Percentiles rank a stretch among this genome's conserved stretches.
These are phyloP conservation scores for Botrytis tulipae DNA, from an alignment of 2,329 filamentous ascomycete genomes.

Conservation along the genomic window DNA sequence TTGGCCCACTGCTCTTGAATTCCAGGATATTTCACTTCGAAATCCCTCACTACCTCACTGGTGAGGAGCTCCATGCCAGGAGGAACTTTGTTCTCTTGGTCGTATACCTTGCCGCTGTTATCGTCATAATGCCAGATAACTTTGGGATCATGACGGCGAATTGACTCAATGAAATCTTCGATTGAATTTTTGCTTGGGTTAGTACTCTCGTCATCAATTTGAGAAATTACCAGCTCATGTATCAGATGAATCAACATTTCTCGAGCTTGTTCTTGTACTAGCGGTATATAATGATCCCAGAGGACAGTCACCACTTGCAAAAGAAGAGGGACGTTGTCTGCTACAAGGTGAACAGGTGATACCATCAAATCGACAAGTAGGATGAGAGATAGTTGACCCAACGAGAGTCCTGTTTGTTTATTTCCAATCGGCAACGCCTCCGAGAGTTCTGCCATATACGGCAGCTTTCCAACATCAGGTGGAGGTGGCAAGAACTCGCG, in stretches of 20 bases:
- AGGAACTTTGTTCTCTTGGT: slow-evolving; percentile 76
- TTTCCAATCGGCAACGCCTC: slow-evolving; percentile 80
- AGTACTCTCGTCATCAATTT: slow-evolving; percentile 68
- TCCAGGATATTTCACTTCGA: slow-evolving; percentile 77
- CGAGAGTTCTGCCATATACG: slow-evolving; percentile 84
- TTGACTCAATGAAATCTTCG: slow-evolving; percentile 82
- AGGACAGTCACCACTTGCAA: slow-evolving; percentile 89
- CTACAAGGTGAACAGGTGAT: slow-evolving; percentile 75
- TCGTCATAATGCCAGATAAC: slow-evolving; percentile 96
- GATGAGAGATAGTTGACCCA: slow-evolving; percentile 90
- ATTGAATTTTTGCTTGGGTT: slow-evolving; percentile 66
- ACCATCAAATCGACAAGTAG: slow-evolving; percentile 95
- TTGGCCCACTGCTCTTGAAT: slow-evolving; percentile 91
- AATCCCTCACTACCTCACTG: slow-evolving; percentile 77
- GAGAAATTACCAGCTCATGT: slow-evolving; percentile 85
- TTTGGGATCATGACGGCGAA: slow-evolving; percentile 77
- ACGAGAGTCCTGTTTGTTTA: slow-evolving; percentile 87
- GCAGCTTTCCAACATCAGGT: slow-evolving; percentile 70
- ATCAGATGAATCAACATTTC: slow-evolving; percentile 98
- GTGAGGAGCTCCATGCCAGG: slow-evolving; percentile 84
- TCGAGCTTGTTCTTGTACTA: slow-evolving; percentile 93
- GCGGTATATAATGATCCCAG: slow-evolving; percentile 94
- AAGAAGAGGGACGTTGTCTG: slow-evolving; percentile 79
- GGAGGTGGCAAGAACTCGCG: slow-evolving; percentile 66
- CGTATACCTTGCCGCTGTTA: slow-evolving; percentile 74